Evolutionary conservation across 345 rosid genomes (phyloP), one percentile per base, ranked within the genome.

Genomic region (Eucalyptus cloeziana): DNA sequence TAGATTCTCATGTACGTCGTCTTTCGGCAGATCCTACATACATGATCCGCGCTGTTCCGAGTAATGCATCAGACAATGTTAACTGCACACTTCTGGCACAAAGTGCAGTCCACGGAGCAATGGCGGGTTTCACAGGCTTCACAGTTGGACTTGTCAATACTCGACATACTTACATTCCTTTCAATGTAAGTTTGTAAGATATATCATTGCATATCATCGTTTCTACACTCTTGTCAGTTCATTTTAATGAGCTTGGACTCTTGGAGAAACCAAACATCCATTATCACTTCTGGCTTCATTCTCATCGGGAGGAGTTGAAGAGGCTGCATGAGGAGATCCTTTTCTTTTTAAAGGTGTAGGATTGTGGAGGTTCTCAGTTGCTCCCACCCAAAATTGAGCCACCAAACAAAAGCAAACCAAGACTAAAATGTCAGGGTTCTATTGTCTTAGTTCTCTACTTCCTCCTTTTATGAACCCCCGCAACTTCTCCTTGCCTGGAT

Each of bases 91-190:
- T 97, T 69, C 97, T 97, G 80, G 97, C 98, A n/a, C 98, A 96
- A 37, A 94, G 97, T 89, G 94, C 97, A 49, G 95, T 97, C 89
- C 98, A 97, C 86, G 97, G 99, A 91, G 97, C 97, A 87, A 95
- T 97, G 99, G 97, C 99, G 5, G 99, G 99, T 49, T 96, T 93
- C 87, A 94, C 99, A 4, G 99, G 99, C 91, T 97, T 95, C 91
- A 93, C 96, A 50, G 93, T 92, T 88, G 98, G 99, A 88, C 96
- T 91, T 88, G 97, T 96, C 87, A 96, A 96, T 89, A 94, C 96
- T n/a, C 92, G 96, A 89, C 99, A 96, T 49, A 89, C 98, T 87
- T 96, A 94, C 94, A 94, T 96, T 92, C 99, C 98, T 88, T 93
- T 95, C 85, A 89, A 91, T 85, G 96, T 95, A 92, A 86, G 94